These are phyloP conservation scores for Fusarium palustre DNA, from an alignment of 2,329 filamentous ascomycete species.

Conservation along the genomic window DNA sequence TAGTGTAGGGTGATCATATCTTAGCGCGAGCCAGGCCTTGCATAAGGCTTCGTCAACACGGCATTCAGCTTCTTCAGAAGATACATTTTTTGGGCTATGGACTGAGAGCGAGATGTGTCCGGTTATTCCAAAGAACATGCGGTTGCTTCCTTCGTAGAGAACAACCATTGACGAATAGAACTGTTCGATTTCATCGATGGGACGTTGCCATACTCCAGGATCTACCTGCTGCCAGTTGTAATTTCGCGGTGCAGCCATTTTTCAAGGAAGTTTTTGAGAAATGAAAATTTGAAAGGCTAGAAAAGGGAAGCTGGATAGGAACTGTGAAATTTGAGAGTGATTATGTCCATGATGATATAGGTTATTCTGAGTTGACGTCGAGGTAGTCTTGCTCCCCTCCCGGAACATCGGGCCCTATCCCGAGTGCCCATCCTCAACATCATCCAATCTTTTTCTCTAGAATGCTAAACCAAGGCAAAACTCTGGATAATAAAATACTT, in stretches of 20 bases:
- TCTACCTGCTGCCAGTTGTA: slow-evolving; percentile 43
- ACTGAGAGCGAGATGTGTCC: slow-evolving; percentile 51
- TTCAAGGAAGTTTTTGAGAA: too few species aligned
- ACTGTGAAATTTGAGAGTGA: not conserved
- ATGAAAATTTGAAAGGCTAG: too few species aligned
- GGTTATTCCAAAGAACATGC: slow-evolving; percentile 57
- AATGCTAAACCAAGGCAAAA: slow-evolving; percentile 14
- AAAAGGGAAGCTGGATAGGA: too few species aligned
- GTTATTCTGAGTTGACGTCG: not conserved
- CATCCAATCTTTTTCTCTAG: not conserved
- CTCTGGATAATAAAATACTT: not conserved
- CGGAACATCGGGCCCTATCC: not conserved
- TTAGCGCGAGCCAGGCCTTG: slow-evolving; percentile 51
- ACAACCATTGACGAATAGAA: slow-evolving; percentile 55
- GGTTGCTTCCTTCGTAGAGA: slow-evolving; percentile 52
- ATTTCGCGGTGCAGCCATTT: not conserved
- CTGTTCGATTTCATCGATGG: slow-evolving; percentile 56
- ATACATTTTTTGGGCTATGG: not conserved
- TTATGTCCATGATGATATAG: not conserved
- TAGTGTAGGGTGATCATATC: slow-evolving; percentile 52
- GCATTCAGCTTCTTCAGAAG: slow-evolving; percentile 4
- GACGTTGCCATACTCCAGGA: slow-evolving; percentile 50
- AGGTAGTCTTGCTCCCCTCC: not conserved
- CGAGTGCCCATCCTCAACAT: fast-evolving
- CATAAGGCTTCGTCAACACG: slow-evolving; percentile 48